phyloP scores from a whole-genome alignment of 1,284 basidiomycete species.

The Apiotrichum gracile region DNA sequence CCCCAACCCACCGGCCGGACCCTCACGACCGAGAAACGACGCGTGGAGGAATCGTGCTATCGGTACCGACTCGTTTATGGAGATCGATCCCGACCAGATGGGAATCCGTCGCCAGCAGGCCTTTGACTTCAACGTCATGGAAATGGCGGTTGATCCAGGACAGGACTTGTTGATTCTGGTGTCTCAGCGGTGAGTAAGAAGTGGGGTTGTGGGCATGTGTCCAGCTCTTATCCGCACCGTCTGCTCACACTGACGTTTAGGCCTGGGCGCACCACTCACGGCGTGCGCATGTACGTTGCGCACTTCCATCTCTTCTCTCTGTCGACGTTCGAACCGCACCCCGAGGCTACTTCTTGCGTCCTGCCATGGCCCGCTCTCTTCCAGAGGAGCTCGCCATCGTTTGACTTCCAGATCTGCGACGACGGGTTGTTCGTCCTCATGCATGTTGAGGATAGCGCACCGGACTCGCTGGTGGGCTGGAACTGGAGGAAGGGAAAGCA shows the following conservation, averaged over 20 bases:
- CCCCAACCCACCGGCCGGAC: no score
- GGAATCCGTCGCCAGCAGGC: constrained; percentile 23
- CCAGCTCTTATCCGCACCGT: neutral
- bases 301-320: constrained; percentile 38
- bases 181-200: constrained; percentile 27
- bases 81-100: constrained; percentile 41
- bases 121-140: constrained; percentile 36
- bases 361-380: constrained; percentile 26
- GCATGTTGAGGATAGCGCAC: neutral
- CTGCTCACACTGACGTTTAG: neutral
- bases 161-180: constrained; percentile 43
- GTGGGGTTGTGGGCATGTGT: no score
- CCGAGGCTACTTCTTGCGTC: constrained; percentile 24
- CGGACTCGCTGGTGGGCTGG: constrained; percentile 36
- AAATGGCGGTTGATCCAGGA: constrained; percentile 46
- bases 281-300: constrained; percentile 13
- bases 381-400: constrained; percentile 7
- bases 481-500: constrained; percentile 43
- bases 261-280: neutral
- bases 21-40: neutral
- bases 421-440: constrained; percentile 40
- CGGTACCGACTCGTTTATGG: constrained; percentile 14
- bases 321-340: constrained; percentile 40
- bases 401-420: constrained; percentile 46
- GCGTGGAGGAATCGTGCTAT: constrained; percentile 1